Percentiles rank a stretch among this genome's conserved stretches.
These are phyloP conservation scores for Tilletia indica DNA, from an alignment of 1,284 basidiomycete species.

Conservation along the genomic window DNA sequence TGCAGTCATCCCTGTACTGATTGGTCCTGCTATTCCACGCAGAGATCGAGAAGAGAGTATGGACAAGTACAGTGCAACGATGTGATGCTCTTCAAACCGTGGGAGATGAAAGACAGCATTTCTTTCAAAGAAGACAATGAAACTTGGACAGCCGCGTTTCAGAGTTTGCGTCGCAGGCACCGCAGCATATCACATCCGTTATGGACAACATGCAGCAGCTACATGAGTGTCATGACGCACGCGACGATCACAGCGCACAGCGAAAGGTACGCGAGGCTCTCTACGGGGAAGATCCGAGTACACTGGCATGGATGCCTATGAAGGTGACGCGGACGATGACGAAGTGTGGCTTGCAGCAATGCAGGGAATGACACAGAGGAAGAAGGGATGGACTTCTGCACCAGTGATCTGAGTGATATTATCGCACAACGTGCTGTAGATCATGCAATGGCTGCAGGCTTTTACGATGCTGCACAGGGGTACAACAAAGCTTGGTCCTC, in stretches of 20 bases:
- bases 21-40: not conserved
- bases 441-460: not conserved
- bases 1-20: not conserved
- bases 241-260: not conserved
- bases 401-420: not conserved
- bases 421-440: not conserved
- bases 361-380: too few species aligned
- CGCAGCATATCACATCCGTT: not conserved
- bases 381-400: too few species aligned
- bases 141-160: too few species aligned
- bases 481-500: too few species aligned
- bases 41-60: not conserved
- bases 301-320: too few species aligned
- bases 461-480: not conserved
- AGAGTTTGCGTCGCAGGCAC: not conserved
- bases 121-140: too few species aligned
- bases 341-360: too few species aligned
- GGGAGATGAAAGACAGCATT: not conserved
- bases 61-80: not conserved
- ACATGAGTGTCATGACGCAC: not conserved
- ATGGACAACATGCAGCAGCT: conserved; percentile 6
- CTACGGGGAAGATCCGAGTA: not conserved
- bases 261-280: not conserved
- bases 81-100: not conserved
- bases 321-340: too few species aligned